Conservation (phyloP, 164 flowering plant genomes). For the Berberis vulgaris region DNA sequence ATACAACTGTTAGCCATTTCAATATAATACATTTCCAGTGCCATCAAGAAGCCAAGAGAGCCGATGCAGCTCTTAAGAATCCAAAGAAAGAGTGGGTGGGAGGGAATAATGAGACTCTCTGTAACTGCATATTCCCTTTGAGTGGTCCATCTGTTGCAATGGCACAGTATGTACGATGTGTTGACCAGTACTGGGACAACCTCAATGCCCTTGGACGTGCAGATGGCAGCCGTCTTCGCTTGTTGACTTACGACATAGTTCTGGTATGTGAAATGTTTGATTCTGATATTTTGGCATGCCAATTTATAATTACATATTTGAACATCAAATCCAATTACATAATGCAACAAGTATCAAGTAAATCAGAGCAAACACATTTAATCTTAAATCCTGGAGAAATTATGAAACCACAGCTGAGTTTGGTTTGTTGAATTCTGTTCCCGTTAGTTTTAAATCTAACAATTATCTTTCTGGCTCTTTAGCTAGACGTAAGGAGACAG, state of each 20-base stretch:
- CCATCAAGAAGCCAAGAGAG: constrained; percentile 96
- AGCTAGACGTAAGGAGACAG: too few species aligned
- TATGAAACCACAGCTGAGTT: too few species aligned
- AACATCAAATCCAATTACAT: too few species aligned
- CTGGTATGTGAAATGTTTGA: constrained; percentile 42
- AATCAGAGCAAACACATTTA: too few species aligned
- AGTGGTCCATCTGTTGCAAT: constrained; percentile 84
- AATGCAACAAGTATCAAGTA: too few species aligned
- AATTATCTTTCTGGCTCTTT: too few species aligned
- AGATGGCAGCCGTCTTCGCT: constrained; percentile 86
- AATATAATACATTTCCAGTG: constrained; percentile 97
- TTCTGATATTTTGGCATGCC: too few species aligned
- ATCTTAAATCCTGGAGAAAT: too few species aligned
- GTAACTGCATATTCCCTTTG: constrained; percentile 91
- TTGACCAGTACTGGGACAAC: constrained; percentile 95
- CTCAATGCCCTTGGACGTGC: constrained; percentile 94
- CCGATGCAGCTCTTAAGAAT: constrained; percentile 85
- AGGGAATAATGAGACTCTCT: constrained; percentile 93
- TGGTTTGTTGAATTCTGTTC: too few species aligned
- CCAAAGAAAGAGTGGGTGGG: constrained; percentile 99
- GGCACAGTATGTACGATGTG: constrained; percentile 66
- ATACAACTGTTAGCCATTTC: constrained; percentile 96
- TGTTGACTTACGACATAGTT: constrained; percentile 91
- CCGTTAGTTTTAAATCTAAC: too few species aligned
- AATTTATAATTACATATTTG: too few species aligned